A percentile compares a stretch with the other conserved stretches of the same genome.
Conservation (phyloP, 305 asterid species). For the Solanum aculeatissimum region DNA sequence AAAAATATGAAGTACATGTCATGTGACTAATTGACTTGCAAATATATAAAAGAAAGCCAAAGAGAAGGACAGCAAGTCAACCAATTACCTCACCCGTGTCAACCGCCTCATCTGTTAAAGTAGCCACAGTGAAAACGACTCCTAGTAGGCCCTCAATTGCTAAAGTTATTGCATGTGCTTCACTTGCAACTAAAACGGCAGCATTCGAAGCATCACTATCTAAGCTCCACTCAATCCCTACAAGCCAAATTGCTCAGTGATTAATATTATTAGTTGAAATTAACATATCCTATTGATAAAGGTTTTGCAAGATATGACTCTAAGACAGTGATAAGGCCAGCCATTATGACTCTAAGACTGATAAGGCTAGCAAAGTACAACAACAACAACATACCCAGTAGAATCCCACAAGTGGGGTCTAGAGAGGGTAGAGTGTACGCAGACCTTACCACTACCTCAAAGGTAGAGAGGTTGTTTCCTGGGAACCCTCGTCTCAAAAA, state of each 20-base stretch:
- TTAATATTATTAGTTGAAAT: background rate
- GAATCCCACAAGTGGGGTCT: too few species aligned
- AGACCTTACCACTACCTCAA: too few species aligned
- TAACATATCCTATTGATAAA: background rate
- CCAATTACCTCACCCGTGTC: conserved; percentile 85
- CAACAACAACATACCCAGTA: too few species aligned
- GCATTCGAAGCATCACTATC: conserved; percentile 95
- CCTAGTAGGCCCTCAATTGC: conserved; percentile 96
- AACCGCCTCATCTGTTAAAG: conserved; percentile 94
- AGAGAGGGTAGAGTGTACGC: too few species aligned
- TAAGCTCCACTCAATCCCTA: conserved; percentile 98
- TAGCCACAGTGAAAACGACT: conserved; percentile 90
- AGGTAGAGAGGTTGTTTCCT: too few species aligned
- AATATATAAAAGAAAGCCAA: background rate
- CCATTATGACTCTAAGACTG: background rate
- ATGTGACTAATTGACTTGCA: background rate
- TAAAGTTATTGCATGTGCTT: conserved; percentile 93
- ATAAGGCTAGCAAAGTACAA: background rate
- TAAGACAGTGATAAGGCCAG: background rate
- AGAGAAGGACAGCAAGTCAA: background rate
- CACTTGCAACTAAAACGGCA: conserved; percentile 95
- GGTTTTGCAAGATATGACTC: background rate
- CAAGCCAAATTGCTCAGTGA: background rate
- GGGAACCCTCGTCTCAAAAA: too few species aligned
- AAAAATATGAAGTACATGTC: conserved; percentile 11